phyloP scores from a whole-genome alignment of 805 yeast species.

The Wickerhamiella kurtzmanii region DNA sequence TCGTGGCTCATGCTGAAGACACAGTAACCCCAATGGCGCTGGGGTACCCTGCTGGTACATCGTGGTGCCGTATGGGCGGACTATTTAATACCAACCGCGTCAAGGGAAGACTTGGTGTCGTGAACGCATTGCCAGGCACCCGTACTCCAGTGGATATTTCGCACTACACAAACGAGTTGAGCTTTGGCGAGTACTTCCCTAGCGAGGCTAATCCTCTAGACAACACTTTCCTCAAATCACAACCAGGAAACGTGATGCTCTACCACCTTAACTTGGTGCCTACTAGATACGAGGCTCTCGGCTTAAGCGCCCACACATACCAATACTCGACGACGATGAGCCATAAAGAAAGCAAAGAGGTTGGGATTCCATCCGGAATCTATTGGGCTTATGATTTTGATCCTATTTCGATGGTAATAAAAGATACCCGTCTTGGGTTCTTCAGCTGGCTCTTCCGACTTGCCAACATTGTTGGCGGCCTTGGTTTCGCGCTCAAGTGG shows the following conservation, averaged over 20 bases:
- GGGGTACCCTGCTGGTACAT: slow-evolving; percentile 3
- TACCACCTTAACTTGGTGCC: slow-evolving; percentile 77
- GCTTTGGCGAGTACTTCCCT: slow-evolving; percentile 86
- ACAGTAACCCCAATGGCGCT: neutral
- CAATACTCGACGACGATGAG: slow-evolving; percentile 48
- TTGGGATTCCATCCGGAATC: slow-evolving; percentile 50
- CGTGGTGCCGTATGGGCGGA: slow-evolving; percentile 77
- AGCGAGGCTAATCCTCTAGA: slow-evolving; percentile 81
- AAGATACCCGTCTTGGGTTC: slow-evolving; percentile 64
- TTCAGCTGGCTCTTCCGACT: slow-evolving; percentile 62
- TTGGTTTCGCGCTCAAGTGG: slow-evolving; percentile 27
- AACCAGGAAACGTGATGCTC: slow-evolving; percentile 32
- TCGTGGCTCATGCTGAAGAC: slow-evolving; percentile 48
- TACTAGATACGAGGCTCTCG: slow-evolving; percentile 49
- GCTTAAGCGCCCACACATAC: slow-evolving; percentile 61
- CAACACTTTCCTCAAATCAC: slow-evolving; percentile 38
- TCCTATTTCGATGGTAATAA: slow-evolving; percentile 57
- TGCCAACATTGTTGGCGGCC: slow-evolving; percentile 73
- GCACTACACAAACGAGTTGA: slow-evolving; percentile 73
- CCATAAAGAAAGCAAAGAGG: neutral
- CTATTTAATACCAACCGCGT: slow-evolving; percentile 74
- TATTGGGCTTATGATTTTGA: slow-evolving; percentile 79
- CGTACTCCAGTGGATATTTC: slow-evolving; percentile 46
- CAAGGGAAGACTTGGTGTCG: slow-evolving; percentile 71
- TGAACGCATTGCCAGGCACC: slow-evolving; percentile 29